These are phyloP conservation scores for Nepenthes alata DNA, from an alignment of 179 eudicot species.

Conservation along the genomic window DNA sequence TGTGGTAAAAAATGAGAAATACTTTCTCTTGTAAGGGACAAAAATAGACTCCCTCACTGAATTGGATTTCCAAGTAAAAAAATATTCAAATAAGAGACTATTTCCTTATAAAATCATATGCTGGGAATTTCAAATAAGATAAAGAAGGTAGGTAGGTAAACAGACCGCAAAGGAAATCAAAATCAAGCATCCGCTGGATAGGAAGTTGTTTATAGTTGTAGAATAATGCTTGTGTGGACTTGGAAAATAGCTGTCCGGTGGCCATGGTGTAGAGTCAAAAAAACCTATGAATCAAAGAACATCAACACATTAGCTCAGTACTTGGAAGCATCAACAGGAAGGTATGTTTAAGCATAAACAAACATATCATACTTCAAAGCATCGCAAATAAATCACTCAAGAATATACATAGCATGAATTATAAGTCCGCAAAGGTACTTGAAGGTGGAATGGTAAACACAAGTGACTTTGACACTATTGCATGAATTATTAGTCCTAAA, in stretches of 20 bases:
- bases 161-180: constrained; percentile 97
- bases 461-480: no score
- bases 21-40: neutral
- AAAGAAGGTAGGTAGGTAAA: neutral
- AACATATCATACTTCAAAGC: no score
- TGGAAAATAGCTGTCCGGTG: constrained; percentile 89
- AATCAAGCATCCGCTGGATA: constrained; percentile 98
- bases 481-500: no score
- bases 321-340: no score
- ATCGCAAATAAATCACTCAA: no score
- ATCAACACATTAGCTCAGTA: neutral
- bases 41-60: no score
- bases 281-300: constrained; percentile 18
- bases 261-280: constrained; percentile 50
- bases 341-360: no score
- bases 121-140: no score
- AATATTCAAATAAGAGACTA: neutral
- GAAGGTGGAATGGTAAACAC: no score
- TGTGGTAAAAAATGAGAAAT: neutral
- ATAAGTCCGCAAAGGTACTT: no score
- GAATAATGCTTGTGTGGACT: constrained; percentile 90
- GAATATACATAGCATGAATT: no score
- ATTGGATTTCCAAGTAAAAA: no score
- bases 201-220: constrained; percentile 96
- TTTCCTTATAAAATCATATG: neutral